These are phyloP conservation scores for Naematelia encephala DNA, from an alignment of 768 basidiomycete species.

Conservation along the genomic window DNA sequence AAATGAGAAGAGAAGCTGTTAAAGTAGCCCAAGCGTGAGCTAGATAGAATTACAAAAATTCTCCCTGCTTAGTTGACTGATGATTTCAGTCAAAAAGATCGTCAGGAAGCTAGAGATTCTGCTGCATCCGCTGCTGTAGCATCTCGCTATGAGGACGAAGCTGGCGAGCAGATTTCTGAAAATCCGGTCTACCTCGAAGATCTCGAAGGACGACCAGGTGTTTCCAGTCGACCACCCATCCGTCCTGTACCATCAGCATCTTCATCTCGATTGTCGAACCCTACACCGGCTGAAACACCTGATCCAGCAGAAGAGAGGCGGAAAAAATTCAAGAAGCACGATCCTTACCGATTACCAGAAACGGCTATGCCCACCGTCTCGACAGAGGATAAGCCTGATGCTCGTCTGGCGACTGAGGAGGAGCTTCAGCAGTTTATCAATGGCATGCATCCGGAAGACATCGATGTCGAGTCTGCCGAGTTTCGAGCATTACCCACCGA, in stretches of 20 bases:
- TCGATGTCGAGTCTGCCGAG: constrained; percentile 82
- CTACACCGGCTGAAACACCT: constrained; percentile 51
- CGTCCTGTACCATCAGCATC: constrained; percentile 16
- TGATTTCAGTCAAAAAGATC: constrained; percentile 18
- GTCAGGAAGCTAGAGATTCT: constrained; percentile 21
- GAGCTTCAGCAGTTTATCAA: constrained; percentile 91
- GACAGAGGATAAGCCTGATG: constrained; percentile 62
- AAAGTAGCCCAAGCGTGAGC: constrained; percentile 56
- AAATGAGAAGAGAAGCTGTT: constrained; percentile 83
- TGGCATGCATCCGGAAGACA: constrained; percentile 91
- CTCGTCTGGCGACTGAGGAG: constrained; percentile 91
- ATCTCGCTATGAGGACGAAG: constrained; percentile 32
- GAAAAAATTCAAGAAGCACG: constrained; percentile 55
- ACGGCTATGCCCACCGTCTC: constrained; percentile 52
- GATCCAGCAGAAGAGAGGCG: constrained; percentile 44
- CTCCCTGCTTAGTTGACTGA: not conserved
- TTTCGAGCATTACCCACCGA: constrained; percentile 92
- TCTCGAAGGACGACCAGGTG: constrained; percentile 54
- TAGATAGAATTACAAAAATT: not conserved
- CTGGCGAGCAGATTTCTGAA: constrained; percentile 60
- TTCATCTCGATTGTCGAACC: constrained; percentile 1
- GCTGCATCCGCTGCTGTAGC: constrained; percentile 16
- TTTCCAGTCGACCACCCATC: constrained; percentile 23
- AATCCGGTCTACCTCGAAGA: constrained; percentile 87
- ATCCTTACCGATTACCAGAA: constrained; percentile 89